Evolutionary conservation across 2,329 filamentous ascomycete genomes (phyloP).

Genomic region (Epichloe hybrida): DNA sequence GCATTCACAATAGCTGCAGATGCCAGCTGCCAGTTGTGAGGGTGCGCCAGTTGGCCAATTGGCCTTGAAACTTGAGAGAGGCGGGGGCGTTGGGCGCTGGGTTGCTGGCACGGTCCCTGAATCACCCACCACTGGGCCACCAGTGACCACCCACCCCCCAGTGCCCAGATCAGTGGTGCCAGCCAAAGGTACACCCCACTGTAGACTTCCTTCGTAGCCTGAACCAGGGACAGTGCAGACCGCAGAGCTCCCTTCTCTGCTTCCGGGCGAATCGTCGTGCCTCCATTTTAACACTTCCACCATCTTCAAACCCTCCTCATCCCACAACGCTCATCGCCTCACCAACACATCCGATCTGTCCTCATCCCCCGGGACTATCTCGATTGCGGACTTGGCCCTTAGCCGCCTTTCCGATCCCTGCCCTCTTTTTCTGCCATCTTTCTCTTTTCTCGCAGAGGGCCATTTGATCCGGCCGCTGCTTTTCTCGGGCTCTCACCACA

Average conservation of each 20-base stretch:
- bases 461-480: conserved; percentile 5
- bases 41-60: neutral
- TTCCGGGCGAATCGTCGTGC: conserved; percentile 22
- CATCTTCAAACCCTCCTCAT: conserved; percentile 1
- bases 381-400: conserved; percentile 17
- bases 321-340: conserved; percentile 9
- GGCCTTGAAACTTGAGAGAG: neutral
- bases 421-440: conserved; percentile 14
- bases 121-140: no score
- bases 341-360: conserved; percentile 17
- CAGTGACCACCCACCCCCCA: neutral
- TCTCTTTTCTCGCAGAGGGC: conserved; percentile 22
- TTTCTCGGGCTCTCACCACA: conserved; percentile 11
- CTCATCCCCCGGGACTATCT: conserved; percentile 18
- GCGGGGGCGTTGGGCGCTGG: neutral
- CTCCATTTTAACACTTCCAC: conserved; percentile 15
- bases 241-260: conserved; percentile 13
- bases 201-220: conserved; percentile 24
- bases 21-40: no score
- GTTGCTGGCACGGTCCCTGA: neutral
- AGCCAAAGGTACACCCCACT: no score
- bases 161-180: neutral
- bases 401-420: conserved; percentile 7
- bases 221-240: conserved; percentile 8
- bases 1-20: neutral